Conservation (phyloP, 768 basidiomycete species). For the Tulasnella sp. region DNA sequence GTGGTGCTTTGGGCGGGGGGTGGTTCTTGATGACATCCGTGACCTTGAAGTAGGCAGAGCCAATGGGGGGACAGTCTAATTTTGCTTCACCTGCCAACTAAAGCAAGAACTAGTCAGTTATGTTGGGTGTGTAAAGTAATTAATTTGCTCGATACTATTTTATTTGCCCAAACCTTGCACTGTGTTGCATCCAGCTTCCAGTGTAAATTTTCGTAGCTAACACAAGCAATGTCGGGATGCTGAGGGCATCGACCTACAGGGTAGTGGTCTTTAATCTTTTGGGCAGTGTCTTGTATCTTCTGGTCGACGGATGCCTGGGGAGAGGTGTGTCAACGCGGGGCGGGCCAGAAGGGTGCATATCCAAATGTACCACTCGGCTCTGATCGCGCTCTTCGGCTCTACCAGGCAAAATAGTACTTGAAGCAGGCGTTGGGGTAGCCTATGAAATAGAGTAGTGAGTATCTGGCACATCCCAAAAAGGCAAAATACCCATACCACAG, state of each 20-base stretch:
- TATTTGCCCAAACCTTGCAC: neutral
- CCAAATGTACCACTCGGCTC: neutral
- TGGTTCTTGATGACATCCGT: neutral
- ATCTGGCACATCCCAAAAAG: neutral
- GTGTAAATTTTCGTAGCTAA: neutral
- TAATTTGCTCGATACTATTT: neutral
- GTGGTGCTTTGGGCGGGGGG: neutral
- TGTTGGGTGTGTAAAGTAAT: neutral
- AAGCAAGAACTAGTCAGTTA: neutral
- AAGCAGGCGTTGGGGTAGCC: neutral
- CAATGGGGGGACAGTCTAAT: neutral
- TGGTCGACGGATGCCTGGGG: neutral
- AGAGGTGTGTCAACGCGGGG: neutral
- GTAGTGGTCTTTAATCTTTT: neutral
- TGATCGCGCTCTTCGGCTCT: neutral
- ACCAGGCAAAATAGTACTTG: neutral
- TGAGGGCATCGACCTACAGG: neutral
- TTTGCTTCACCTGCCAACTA: neutral
- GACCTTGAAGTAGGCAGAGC: neutral
- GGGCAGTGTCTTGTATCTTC: neutral
- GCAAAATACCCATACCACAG: neutral
- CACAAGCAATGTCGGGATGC: neutral
- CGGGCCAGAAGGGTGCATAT: neutral
- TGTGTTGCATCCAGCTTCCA: neutral
- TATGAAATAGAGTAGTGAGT: neutral